Evolutionary conservation across 306 rosid genomes (phyloP).

Genomic region (Glycyrrhiza uralensis): DNA sequence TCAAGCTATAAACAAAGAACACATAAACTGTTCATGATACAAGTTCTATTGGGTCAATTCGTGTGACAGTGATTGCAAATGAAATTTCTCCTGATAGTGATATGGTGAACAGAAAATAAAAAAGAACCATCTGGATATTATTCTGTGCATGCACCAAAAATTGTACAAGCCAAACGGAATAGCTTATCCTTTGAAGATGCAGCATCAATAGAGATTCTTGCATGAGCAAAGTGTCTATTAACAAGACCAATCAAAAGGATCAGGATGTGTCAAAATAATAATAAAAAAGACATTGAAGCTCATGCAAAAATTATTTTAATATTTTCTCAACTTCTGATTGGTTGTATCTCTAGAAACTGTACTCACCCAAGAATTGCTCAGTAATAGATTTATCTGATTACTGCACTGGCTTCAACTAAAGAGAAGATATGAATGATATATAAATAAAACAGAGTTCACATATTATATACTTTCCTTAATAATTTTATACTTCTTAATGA

Average conservation of each 20-base stretch:
- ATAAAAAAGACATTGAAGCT: not conserved
- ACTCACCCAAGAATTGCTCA: not conserved
- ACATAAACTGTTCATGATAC: not conserved
- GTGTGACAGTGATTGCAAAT: not conserved
- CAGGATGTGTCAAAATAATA: too few species aligned
- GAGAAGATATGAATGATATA: not conserved
- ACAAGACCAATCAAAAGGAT: not conserved
- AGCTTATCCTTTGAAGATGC: not conserved
- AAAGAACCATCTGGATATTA: not conserved
- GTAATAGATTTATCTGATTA: not conserved
- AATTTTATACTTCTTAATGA: not conserved
- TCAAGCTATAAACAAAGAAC: slow-evolving; percentile 66
- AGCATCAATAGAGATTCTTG: too few species aligned
- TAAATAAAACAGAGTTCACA: not conserved
- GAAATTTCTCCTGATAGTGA: not conserved
- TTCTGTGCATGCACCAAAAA: not conserved
- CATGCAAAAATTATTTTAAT: not conserved
- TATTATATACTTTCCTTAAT: not conserved
- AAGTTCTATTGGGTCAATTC: not conserved
- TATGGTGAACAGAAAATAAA: not conserved
- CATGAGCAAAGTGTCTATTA: not conserved
- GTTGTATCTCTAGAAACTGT: not conserved
- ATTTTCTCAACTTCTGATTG: not conserved
- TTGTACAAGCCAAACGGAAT: not conserved
- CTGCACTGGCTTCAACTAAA: slow-evolving; percentile 1